A percentile compares a stretch with the other conserved stretches of the same genome.
These are phyloP conservation scores for Mucor indicus DNA, from an alignment of 371 early-diverging fungal genomes.

Conservation along the genomic window DNA sequence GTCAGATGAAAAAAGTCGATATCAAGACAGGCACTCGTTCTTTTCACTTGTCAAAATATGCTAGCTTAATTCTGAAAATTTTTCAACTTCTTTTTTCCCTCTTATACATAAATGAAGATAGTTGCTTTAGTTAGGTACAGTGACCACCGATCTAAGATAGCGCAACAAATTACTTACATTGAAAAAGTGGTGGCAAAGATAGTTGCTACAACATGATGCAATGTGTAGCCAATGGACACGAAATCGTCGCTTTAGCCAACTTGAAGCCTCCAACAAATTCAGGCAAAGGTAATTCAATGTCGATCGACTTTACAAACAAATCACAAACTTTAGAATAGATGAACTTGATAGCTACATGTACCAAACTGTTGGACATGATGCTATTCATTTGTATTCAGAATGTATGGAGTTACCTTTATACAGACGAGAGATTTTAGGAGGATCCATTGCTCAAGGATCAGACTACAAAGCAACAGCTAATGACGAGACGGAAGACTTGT, in stretches of 20 bases:
- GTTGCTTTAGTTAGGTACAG: slow-evolving; percentile 36
- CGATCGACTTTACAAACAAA: background rate
- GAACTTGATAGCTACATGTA: slow-evolving; percentile 99
- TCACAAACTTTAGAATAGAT: slow-evolving; percentile 37
- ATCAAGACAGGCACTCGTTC: no score
- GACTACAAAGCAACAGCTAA: slow-evolving; percentile 61
- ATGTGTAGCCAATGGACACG: slow-evolving; percentile 93
- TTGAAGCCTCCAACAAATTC: slow-evolving; percentile 71
- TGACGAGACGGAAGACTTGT: slow-evolving; percentile 99
- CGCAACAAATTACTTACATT: background rate
- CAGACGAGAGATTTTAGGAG: slow-evolving; percentile 74
- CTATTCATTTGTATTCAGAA: slow-evolving; percentile 80
- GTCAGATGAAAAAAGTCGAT: no score
- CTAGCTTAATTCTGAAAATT: no score
- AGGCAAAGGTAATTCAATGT: slow-evolving; percentile 56
- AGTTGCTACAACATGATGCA: slow-evolving; percentile 96
- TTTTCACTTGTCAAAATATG: no score
- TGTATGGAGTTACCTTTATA: slow-evolving; percentile 93
- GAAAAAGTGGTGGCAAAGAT: slow-evolving; percentile 97
- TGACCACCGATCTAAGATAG: background rate
- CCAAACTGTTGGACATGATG: slow-evolving; percentile 98
- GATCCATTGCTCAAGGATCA: slow-evolving; percentile 63
- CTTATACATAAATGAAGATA: slow-evolving; percentile 26
- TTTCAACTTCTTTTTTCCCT: background rate
- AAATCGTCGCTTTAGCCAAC: slow-evolving; percentile 94